phyloP scores from a whole-genome alignment of 2,329 filamentous ascomycete genomes.

The Cercospora sp. region DNA sequence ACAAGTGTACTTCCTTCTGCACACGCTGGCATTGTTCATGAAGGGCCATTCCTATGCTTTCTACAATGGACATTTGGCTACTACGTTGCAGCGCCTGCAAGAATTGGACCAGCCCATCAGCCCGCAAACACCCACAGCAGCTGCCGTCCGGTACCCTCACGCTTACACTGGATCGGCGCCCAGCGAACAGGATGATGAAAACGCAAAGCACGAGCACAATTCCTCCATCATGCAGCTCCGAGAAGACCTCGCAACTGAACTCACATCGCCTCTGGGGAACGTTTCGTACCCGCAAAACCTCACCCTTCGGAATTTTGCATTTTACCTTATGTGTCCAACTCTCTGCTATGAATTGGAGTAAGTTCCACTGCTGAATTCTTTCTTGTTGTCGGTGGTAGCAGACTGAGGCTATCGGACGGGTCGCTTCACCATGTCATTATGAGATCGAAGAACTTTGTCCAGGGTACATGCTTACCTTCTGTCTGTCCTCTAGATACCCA shows the following conservation, averaged over 20 bases:
- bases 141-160: slow-evolving; percentile 68
- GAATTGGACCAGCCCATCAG: slow-evolving; percentile 69
- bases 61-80: slow-evolving; percentile 93
- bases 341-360: slow-evolving; percentile 96
- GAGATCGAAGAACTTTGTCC: not conserved
- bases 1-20: slow-evolving; percentile 90
- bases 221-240: slow-evolving; percentile 65
- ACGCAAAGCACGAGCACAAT: slow-evolving; percentile 45
- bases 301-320: slow-evolving; percentile 75
- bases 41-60: slow-evolving; percentile 99
- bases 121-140: slow-evolving; percentile 48
- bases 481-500: slow-evolving; percentile 54
- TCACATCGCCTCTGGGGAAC: slow-evolving; percentile 86
- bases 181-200: slow-evolving; percentile 39
- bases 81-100: slow-evolving; percentile 77
- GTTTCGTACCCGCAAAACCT: slow-evolving; percentile 90
- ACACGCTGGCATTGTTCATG: slow-evolving; percentile 91
- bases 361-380: not conserved
- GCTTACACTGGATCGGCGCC: slow-evolving; percentile 54
- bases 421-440: not conserved
- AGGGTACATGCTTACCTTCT: not conserved
- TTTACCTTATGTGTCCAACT: slow-evolving; percentile 89
- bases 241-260: slow-evolving; percentile 83
- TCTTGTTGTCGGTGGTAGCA: not conserved
- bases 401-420: not conserved